Percentiles rank a stretch among this genome's conserved stretches.
phyloP scores from a whole-genome alignment of 306 rosid genomes.

The Astragalus membranaceus region DNA sequence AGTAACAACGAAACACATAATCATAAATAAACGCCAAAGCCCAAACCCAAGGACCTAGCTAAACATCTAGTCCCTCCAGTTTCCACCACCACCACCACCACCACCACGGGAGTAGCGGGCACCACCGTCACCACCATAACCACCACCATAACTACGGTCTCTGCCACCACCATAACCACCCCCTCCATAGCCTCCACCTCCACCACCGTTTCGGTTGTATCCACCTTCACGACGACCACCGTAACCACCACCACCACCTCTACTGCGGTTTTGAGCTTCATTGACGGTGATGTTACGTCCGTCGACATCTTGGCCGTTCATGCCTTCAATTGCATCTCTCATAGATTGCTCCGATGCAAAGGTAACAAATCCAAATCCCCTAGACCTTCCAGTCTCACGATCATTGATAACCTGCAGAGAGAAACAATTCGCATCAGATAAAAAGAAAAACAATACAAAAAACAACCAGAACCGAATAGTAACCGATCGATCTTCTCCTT shows the following conservation, averaged over 20 bases:
- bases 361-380: too few species aligned
- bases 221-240: slow-evolving; percentile 30
- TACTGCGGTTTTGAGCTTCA: slow-evolving; percentile 77
- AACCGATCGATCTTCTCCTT: too few species aligned
- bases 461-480: background rate
- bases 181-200: too few species aligned
- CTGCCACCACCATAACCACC: background rate
- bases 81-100: too few species aligned
- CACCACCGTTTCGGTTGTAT: background rate
- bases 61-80: too few species aligned
- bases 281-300: slow-evolving; percentile 88
- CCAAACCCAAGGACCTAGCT: too few species aligned
- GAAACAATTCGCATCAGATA: background rate
- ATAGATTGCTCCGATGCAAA: too few species aligned
- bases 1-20: too few species aligned
- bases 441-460: too few species aligned
- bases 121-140: slow-evolving; percentile 23
- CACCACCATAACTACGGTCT: background rate
- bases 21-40: too few species aligned
- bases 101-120: slow-evolving; percentile 26
- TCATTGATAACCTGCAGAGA: slow-evolving; percentile 58
- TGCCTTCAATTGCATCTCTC: too few species aligned
- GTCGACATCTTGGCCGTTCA: slow-evolving; percentile 56
- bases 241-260: slow-evolving; percentile 29
- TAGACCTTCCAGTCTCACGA: slow-evolving; percentile 18